Base-by-base conservation (phyloP, 2,329 filamentous ascomycete genomes). In the Ophiostoma montium region DNA sequence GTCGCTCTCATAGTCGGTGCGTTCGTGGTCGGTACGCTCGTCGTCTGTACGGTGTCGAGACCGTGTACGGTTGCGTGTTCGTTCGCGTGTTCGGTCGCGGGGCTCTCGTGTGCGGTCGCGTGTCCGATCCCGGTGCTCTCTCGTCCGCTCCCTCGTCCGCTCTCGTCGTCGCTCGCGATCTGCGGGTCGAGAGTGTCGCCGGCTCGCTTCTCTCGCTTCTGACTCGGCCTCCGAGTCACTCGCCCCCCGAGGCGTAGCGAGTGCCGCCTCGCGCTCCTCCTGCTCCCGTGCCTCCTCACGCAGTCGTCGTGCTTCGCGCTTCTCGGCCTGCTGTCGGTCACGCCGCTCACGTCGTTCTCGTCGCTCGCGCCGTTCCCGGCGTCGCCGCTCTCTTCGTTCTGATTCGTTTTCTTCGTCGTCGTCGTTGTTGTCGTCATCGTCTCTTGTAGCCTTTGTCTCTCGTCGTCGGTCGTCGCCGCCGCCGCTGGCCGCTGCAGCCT, bases 141-240 rank as follows among this genome's bases (percentile, higher is more conserved):
- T 35, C 31, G 31, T 33, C 5, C 31, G 10, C 31, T 16, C 16
- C 58, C 65, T 6, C 63, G 60, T 12, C 44, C 63, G 51, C 54
- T 63, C 55, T 2, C 59, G 61, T 18, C 65, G 65, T 46, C 61
- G 57, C 19, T 66, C 62, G 1, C 45, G 44, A 48, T 67, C 46
- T n/a, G n/a, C n/a, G n/a, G 27, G 69, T 64, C 45, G 16, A 32
- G 50, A 30, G n/a, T 35, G 42, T 6, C n/a, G 48, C 19, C 48
- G 33, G 18, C 43, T 21, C 15, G 23, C 23, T 27, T 8, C 23
- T 27, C 23, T 27, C 23, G n/a, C n/a, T n/a, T 31, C 41, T 3
- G n/a, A 27, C 41, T 44, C 41, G 5, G 41, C 42, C 27, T 31
- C 30, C 8, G 30, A 31, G 16, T 47, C 42, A n/a, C 36, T 49